These are phyloP conservation scores for Lodderomyces oxycetoniae DNA, from an alignment of 1,139 yeast genomes.

Conservation along the genomic window DNA sequence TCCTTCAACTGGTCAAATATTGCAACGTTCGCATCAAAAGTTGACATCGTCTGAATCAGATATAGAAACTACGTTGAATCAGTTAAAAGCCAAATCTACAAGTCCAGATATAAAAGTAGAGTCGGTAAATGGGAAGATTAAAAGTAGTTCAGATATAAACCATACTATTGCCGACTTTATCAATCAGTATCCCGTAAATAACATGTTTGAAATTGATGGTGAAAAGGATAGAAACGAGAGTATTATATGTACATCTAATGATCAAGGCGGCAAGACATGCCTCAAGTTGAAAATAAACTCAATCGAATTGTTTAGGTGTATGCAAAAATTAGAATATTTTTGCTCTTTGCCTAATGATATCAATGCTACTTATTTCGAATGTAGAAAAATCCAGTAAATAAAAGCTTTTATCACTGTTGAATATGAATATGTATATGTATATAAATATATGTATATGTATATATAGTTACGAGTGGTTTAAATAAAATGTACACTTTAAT, in stretches of 20 bases:
- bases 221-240: constrained; percentile 36
- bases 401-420: no score
- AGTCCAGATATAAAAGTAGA: constrained; percentile 7
- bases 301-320: constrained; percentile 40
- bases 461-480: no score
- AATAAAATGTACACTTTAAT: no score
- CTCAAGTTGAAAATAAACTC: constrained; percentile 36
- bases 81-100: constrained; percentile 13
- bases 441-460: background rate
- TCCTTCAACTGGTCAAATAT: no score
- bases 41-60: constrained; percentile 27
- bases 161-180: constrained; percentile 20
- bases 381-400: constrained; percentile 33
- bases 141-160: constrained; percentile 7
- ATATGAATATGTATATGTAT: no score
- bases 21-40: constrained; percentile 5
- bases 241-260: constrained; percentile 40
- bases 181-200: constrained; percentile 20
- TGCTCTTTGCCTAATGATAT: constrained; percentile 46
- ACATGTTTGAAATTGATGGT: constrained; percentile 42
- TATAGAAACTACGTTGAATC: constrained; percentile 36
- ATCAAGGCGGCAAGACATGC: constrained; percentile 43
- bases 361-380: constrained; percentile 46
- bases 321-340: constrained; percentile 44
- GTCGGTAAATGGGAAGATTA: constrained; percentile 1